Evolutionary conservation across 805 yeast species (phyloP), one percentile per base, ranked within the genome.

Genomic region (Pichia pseudocactophila): DNA sequence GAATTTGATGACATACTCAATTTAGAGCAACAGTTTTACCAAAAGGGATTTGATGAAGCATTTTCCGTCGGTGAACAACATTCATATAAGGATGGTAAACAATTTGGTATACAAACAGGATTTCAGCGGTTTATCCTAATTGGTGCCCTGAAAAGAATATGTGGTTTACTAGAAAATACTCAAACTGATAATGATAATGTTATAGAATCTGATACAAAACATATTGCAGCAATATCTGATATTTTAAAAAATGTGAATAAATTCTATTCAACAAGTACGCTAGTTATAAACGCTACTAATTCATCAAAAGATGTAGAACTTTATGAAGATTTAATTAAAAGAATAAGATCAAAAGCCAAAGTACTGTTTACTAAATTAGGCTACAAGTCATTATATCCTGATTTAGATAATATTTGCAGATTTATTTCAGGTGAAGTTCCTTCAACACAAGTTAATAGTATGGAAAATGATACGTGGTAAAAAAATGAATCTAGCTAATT

Each of bases 91-190:
- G 96, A 88, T 56, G 97, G 96, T 1, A 82, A 80, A 54, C 87
- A 85, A 54, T 80, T 78, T 50, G 97, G 97, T 0, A 69, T 78
- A 34, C 92, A 82, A 55, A 79, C 83, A 0, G 87, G 86, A 0
- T 82, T 77, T 52, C 92, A 82, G 58, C 62, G 84, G 45, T 80
- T 74, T 52, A 50, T 85, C 2, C 56, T 84, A 0, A 56, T 88
- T 1, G 97, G 97, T 0, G 79, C 83, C 43, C 82, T 32, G 57
- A 69, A 42, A 79, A 82, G 15, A 52, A 80, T 33, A 56, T 73
- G 17, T 59, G 62, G 61, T 25, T 44, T 1, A 2, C 33, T 48
- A 5, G 41, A n/a, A n/a, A n/a, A n/a, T n/a, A n/a, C n/a, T n/a
- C n/a, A n/a, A n/a, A n/a, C n/a, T n/a, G n/a, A 56, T 15, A 50